Evolutionary conservation across 73 alveolate genomes (phyloP).

Genomic region (Stentor coeruleus): DNA sequence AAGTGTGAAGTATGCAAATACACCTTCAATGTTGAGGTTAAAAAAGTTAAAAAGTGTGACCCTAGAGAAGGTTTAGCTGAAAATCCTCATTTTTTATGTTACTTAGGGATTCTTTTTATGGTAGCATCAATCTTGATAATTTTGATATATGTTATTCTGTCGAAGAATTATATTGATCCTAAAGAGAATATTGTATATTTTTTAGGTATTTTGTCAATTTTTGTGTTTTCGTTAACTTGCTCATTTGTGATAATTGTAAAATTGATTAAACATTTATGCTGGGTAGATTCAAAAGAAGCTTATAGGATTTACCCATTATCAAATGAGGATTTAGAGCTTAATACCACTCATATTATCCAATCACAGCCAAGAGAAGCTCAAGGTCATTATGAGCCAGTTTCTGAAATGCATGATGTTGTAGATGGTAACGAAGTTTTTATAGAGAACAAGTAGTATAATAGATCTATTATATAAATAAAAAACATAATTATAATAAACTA

Average conservation of each 20-base stretch:
- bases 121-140: not conserved
- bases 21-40: not conserved
- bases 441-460: no score
- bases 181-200: not conserved
- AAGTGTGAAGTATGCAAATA: not conserved
- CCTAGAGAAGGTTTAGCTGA: not conserved
- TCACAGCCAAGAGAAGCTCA: no score
- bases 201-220: not conserved
- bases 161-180: not conserved
- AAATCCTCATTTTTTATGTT: not conserved
- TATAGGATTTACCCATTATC: not conserved
- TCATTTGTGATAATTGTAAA: not conserved
- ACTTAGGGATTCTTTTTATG: no score
- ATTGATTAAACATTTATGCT: not conserved
- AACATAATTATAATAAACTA: no score
- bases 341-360: not conserved
- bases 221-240: not conserved
- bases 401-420: no score
- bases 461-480: no score
- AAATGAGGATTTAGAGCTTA: not conserved
- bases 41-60: not conserved
- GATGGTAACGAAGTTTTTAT: no score
- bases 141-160: not conserved
- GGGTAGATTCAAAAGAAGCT: not conserved
- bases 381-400: no score